Base-by-base conservation (phyloP, 75 land plant genomes). In the Cupressus sempervirens region DNA sequence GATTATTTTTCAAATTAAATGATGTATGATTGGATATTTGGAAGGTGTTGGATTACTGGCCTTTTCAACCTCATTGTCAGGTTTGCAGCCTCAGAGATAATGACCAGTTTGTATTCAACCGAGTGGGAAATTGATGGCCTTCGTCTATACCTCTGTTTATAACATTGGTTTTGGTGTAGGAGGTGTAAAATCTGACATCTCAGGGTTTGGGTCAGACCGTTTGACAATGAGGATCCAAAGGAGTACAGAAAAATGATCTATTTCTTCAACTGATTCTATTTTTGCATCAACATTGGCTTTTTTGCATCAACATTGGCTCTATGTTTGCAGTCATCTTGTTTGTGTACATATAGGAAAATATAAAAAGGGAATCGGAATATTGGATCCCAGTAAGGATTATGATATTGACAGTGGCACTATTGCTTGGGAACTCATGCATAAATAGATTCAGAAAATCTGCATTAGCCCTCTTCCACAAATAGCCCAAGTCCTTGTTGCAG, bases 231-330 rank as follows among this genome's bases (percentile, higher is more conserved):
- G 12, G 91, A 96, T 85, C 91, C 92, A 20, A 91, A 90, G 80
- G 97, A 95, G 73, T 84, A 88, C 85, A 92, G 91, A 86, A 84
- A 91, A 53, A 93, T 97, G 93, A 85, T 92, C 23, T 93, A 87
- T 86, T 97, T 95, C 89, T 95, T 95, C 89, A 95, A 94, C 84
- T 89, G 97, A 84, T 95, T 92, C 88, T 97, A 95, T n/a, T n/a
- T n/a, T n/a, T n/a, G n/a, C n/a, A n/a, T n/a, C n/a, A n/a, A n/a
- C n/a, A n/a, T n/a, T n/a, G n/a, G n/a, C n/a, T n/a, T 87, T 97
- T 97, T 88, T 88, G 90, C 84, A 90, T 97, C 40, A 93, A 96
- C 84, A 53, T 97, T 14, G 99, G 98, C 50, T 94, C 98, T 20
- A 85, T 97, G 10, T 90, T 97, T 53, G 92, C 99, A 26, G 95